Conservation (phyloP, 345 rosid species). For the Syzygium jambos region DNA sequence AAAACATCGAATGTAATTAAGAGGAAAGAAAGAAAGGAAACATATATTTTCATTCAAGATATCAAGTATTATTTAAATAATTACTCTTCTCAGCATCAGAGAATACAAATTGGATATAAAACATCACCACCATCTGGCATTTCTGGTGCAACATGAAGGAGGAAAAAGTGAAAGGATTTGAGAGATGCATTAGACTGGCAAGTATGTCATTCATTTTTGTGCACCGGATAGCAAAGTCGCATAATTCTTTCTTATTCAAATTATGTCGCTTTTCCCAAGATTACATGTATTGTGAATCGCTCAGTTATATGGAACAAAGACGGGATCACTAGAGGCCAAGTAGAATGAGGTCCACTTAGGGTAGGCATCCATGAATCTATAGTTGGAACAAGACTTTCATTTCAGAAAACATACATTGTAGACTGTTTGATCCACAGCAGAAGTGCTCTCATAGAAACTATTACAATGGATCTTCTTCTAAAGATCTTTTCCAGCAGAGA, state of each 20-base stretch:
- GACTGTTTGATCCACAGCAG: not conserved
- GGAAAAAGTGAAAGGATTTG: not conserved
- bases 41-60: not conserved
- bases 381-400: not conserved
- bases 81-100: not conserved
- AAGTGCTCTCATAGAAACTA: not conserved
- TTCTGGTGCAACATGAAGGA: not conserved
- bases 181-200: not conserved
- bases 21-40: not conserved
- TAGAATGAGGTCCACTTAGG: not conserved
- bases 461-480: not conserved
- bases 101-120: not conserved
- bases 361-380: not conserved
- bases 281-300: not conserved
- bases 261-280: not conserved
- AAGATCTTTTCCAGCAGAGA: not conserved
- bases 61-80: not conserved
- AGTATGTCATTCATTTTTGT: not conserved
- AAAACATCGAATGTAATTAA: not conserved
- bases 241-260: not conserved
- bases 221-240: not conserved
- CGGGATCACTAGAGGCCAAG: accelerated
- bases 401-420: not conserved
- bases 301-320: not conserved
- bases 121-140: not conserved